Conservation (phyloP, 73 alveolate species). For the Paramecium pentaurelia region DNA sequence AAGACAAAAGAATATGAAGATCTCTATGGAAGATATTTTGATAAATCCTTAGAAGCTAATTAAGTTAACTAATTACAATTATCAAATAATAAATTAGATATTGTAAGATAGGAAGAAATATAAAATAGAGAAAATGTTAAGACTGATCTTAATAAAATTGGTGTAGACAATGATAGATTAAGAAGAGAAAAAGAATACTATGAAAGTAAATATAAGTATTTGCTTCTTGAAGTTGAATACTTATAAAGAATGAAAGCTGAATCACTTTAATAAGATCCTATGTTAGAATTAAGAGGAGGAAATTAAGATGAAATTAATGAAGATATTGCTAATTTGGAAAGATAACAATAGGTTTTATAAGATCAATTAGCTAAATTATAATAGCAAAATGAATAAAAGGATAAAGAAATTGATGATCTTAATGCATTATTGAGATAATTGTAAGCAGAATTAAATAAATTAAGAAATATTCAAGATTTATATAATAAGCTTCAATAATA, state of each 20-base stretch:
- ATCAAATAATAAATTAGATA: slow-evolving; percentile 4
- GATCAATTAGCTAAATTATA: neutral
- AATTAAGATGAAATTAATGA: neutral
- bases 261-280: neutral
- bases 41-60: neutral
- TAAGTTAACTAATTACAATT: neutral
- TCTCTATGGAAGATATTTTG: neutral
- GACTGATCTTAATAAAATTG: neutral
- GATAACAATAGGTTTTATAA: slow-evolving; percentile 3
- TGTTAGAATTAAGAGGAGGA: neutral
- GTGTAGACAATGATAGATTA: neutral
- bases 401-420: slow-evolving; percentile 3
- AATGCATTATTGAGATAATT: neutral
- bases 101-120: neutral
- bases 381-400: neutral
- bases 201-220: slow-evolving; percentile 37
- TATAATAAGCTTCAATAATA: neutral
- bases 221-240: slow-evolving; percentile 15
- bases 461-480: neutral
- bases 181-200: neutral
- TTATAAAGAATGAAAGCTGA: neutral
- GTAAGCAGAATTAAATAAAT: neutral
- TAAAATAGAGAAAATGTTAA: slow-evolving; percentile 13
- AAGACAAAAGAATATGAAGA: slow-evolving; percentile 14
- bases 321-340: neutral